phyloP scores from a whole-genome alignment of 345 rosid genomes.

The Clausena lansium region DNA sequence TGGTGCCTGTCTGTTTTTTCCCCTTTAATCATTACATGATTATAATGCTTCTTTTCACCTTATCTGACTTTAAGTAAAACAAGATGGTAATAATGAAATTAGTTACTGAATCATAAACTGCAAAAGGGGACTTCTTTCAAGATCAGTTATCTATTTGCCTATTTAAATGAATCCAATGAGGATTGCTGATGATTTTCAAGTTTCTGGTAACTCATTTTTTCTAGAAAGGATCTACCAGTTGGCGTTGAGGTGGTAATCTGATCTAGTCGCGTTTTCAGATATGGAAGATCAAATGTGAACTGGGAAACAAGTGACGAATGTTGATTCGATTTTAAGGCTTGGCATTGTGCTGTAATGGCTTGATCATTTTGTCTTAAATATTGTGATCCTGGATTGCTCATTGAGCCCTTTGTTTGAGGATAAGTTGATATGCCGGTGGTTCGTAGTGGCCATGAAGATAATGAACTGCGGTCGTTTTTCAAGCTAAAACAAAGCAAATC shows the following conservation, averaged over 20 bases:
- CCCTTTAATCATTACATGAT: too few species aligned
- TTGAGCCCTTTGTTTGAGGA: not conserved
- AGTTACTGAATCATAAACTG: too few species aligned
- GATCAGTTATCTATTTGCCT: not conserved
- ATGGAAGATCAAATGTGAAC: conserved; percentile 41
- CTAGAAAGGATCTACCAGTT: conserved; percentile 1
- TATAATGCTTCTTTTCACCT: too few species aligned
- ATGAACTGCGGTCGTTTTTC: conserved; percentile 1
- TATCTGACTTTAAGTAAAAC: too few species aligned
- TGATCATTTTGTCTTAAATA: not conserved
- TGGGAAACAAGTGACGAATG: conserved; percentile 6
- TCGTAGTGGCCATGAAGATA: conserved; percentile 8
- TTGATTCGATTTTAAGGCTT: conserved; percentile 15
- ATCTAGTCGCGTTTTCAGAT: conserved; percentile 34
- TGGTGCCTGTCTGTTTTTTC: too few species aligned
- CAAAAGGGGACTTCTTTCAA: not conserved
- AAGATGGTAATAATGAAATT: too few species aligned
- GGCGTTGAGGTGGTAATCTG: conserved; percentile 22
- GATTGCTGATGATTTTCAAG: conserved; percentile 12
- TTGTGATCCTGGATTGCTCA: not conserved
- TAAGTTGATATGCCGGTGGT: conserved; percentile 7
- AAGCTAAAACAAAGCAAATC: conserved; percentile 8
- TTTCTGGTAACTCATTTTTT: conserved; percentile 11
- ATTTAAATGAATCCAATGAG: conserved; percentile 16
- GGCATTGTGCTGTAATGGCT: conserved; percentile 9